phyloP scores from a whole-genome alignment of 805 yeast genomes.

The Ogataea dorogensis region DNA sequence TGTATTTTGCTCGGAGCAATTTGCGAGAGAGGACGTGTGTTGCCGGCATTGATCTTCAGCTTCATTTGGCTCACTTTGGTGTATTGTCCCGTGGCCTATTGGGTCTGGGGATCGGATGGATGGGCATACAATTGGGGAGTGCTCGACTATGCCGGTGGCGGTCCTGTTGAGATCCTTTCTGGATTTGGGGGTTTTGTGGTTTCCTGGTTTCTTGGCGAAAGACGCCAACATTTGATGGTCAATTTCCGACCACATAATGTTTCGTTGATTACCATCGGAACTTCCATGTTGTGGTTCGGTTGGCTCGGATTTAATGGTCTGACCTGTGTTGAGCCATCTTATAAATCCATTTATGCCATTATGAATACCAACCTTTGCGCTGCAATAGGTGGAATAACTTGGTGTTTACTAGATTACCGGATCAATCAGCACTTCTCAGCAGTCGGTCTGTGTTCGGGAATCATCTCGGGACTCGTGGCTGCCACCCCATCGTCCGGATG shows the following conservation, averaged over 20 bases:
- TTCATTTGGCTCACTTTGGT: constrained; percentile 90
- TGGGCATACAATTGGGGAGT: constrained; percentile 95
- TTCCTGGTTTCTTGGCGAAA: constrained; percentile 74
- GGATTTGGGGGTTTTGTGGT: constrained; percentile 90
- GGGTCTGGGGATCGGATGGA: constrained; percentile 93
- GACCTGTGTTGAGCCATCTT: constrained; percentile 75
- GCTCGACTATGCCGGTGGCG: constrained; percentile 96
- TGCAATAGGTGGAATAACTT: constrained; percentile 83
- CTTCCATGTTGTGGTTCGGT: constrained; percentile 85
- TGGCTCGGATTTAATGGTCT: constrained; percentile 97
- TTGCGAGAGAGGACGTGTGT: constrained; percentile 88
- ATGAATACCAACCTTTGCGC: constrained; percentile 91
- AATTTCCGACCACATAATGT: constrained; percentile 95
- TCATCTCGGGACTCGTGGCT: constrained; percentile 93
- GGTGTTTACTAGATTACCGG: constrained; percentile 89
- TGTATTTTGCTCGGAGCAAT: constrained; percentile 91
- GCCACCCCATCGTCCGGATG: constrained; percentile 95
- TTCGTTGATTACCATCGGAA: constrained; percentile 85
- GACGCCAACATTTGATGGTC: constrained; percentile 72
- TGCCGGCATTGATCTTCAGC: constrained; percentile 78
- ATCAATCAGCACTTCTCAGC: constrained; percentile 89
- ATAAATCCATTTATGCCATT: constrained; percentile 84
- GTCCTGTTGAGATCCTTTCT: constrained; percentile 90
- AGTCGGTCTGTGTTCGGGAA: constrained; percentile 93
- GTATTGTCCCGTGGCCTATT: constrained; percentile 90